A percentile compares a stretch with the other conserved stretches of the same genome.
Evolutionary conservation across 192 early-diverging fungal genomes (phyloP).

Genomic region (Coemansia sp.): DNA sequence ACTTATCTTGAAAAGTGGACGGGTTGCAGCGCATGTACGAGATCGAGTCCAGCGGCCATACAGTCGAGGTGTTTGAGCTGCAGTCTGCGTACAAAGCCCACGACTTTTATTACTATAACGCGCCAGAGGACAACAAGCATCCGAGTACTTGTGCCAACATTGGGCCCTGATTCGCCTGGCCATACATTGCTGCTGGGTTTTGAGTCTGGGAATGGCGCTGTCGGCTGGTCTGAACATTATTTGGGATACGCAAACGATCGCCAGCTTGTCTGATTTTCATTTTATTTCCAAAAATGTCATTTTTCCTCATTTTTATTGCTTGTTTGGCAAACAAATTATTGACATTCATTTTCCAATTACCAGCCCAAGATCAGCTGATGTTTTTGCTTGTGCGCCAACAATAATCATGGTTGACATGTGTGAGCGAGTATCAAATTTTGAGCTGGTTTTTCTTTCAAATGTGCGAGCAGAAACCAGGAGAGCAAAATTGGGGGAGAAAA

Average conservation of each 20-base stretch:
- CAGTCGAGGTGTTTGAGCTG: neutral
- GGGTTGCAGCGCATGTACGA: conserved; percentile 26
- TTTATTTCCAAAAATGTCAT: too few relatives aligned
- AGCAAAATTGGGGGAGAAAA: too few relatives aligned
- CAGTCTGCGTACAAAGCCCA: neutral
- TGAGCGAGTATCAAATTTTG: too few relatives aligned
- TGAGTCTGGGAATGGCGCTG: neutral
- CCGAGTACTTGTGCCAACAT: neutral
- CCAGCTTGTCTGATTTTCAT: neutral
- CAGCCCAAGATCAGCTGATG: too few relatives aligned
- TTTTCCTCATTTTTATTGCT: too few relatives aligned
- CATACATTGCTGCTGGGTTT: neutral
- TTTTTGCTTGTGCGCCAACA: too few relatives aligned
- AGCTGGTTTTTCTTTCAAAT: too few relatives aligned
- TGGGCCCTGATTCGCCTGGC: neutral
- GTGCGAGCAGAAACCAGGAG: too few relatives aligned
- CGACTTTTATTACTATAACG: neutral
- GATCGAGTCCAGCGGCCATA: neutral
- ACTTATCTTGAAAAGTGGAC: conserved; percentile 25
- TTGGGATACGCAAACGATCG: neutral
- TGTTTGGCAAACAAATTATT: too few relatives aligned
- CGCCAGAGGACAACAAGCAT: neutral
- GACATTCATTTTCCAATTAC: too few relatives aligned
- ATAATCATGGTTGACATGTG: too few relatives aligned
- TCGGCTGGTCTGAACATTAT: neutral